Evolutionary conservation across 2,329 filamentous ascomycete species (phyloP), one percentile per base, ranked within the genome.

Genomic region (Mycosphaerelloides madeirae): DNA sequence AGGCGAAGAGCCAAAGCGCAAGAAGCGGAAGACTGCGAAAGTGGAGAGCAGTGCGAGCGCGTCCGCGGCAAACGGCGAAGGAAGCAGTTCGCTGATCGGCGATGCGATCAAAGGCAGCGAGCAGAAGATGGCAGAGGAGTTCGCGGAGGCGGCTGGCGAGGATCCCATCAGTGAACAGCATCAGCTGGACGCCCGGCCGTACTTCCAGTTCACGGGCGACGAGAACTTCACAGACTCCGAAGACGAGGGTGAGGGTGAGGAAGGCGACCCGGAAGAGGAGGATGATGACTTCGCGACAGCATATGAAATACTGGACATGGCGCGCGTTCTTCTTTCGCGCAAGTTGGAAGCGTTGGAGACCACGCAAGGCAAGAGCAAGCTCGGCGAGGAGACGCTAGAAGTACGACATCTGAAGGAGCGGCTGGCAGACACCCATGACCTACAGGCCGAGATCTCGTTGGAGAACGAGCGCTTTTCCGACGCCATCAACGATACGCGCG

Each of bases 371-470:
- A 79, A 79, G 57, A 68, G 67, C 6, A 68, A 67, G 31, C 50
- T 65, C 39, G 42, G 36, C 29, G 44, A 52, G 20, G 46, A 60
- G 56, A 48, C 62, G 44, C 62, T 64, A 3, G 58, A 67, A 31
- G 66, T 71, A 15, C 71, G 76, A 53, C 80, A 85, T 49, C 74
- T 90, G 61, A 90, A 89, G 67, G 87, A 95, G 67, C 82, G 88
- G 44, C 78, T 97, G 28, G 88, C 88, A 49, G 93, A 98, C 63
- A 95, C 88, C 7, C 88, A 96, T 65, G 90, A 96, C 64, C 78
- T 95, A 44, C 85, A 97, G 50, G 87, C 90, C 8, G 93, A 98
- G 68, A 96, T 98, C 50, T 94, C 86, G n/a, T 75, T 98, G 20
- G 93, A 98, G 70, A 95, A 93, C 56, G 93, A 97, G 69, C 83